Evolutionary conservation across 2,329 filamentous ascomycete genomes (phyloP), one percentile per base, ranked within the genome.

Genomic region (Ophiocordyceps australis): DNA sequence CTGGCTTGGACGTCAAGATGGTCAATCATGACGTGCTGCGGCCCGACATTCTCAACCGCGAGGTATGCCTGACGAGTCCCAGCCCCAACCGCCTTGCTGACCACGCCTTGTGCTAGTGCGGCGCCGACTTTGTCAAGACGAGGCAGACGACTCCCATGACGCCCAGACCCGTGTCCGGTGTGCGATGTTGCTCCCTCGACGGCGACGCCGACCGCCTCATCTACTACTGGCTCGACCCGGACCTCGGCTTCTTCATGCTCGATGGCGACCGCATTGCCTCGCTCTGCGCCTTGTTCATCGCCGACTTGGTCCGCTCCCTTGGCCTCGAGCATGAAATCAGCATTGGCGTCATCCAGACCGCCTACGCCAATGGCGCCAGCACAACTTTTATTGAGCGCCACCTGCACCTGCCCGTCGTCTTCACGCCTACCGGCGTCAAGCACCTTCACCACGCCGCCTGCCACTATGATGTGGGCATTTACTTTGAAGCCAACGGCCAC

Each of bases 401-500:
- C 35, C 65, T 95, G 29, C 77, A 79, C 42, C 71, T 98, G 22
- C 85, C 85, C 25, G 81, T 93, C 14, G 74, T 91, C 31, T 93
- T 80, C 63, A 95, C 89, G 2, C 74, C 82, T 10, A 98, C 89
- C 1, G 89, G 89, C 37, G 89, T 98, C 33, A 98, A 98, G 62
- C 80, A 94, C 54, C 67, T 98, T 34, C 89, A 98, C 55, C 89
- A 95, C 45, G 89, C 82, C n/a, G 89, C 89, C 20, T 74, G 80
- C 42, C 80, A 85, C 37, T 93, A 91, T 40, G 89, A 98, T 42
- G 74, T 95, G 28, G 89, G 89, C 30, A 82, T 95, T 27, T 98
- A 98, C 59, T 98, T 98, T 43, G 89, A 98, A 58, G 89, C 89
- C 36, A 98, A 98, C 47, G 89, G 89, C 17, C 89, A 98, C 52